phyloP scores from a whole-genome alignment of 2,329 filamentous ascomycete species.

The Botrytis cinerea region DNA sequence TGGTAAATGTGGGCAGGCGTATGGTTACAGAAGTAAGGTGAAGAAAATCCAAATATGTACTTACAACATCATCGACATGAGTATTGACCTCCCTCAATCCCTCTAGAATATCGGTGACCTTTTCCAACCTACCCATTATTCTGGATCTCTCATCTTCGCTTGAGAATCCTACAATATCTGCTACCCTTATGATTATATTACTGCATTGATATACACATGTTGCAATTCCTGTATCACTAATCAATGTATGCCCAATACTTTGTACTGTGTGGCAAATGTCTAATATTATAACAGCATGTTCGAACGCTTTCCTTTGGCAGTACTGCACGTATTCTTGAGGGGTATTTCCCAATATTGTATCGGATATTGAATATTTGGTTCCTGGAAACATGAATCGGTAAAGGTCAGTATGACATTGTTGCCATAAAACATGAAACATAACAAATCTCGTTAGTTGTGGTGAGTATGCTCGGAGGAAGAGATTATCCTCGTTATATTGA shows the following conservation, averaged over 20 bases:
- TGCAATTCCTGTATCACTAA: constrained; percentile 20
- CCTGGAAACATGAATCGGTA: constrained; percentile 22
- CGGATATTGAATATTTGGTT: constrained; percentile 21
- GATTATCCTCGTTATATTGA: constrained; percentile 24
- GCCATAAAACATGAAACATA: constrained; percentile 23
- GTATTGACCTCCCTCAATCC: constrained; percentile 21
- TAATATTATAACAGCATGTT: constrained; percentile 17
- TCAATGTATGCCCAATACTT: constrained; percentile 21
- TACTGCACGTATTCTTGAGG: constrained; percentile 17
- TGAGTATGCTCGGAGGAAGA: constrained; percentile 24
- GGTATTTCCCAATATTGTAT: not conserved
- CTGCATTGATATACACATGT: constrained; percentile 21
- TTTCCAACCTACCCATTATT: constrained; percentile 6
- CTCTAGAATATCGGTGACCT: constrained; percentile 10
- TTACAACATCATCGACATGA: constrained; percentile 22
- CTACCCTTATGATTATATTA: constrained; percentile 19
- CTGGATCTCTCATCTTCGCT: constrained; percentile 11
- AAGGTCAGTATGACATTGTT: constrained; percentile 22
- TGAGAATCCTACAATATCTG: constrained; percentile 14
- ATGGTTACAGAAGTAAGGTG: no score
- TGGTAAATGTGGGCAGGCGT: not conserved
- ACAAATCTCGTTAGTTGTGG: constrained; percentile 22
- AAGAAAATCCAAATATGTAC: not conserved
- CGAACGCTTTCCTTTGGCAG: constrained; percentile 20
- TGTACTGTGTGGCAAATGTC: constrained; percentile 21